Evolutionary conservation across 805 yeast genomes (phyloP).

Genomic region (Helenozyma rhizophorensis): DNA sequence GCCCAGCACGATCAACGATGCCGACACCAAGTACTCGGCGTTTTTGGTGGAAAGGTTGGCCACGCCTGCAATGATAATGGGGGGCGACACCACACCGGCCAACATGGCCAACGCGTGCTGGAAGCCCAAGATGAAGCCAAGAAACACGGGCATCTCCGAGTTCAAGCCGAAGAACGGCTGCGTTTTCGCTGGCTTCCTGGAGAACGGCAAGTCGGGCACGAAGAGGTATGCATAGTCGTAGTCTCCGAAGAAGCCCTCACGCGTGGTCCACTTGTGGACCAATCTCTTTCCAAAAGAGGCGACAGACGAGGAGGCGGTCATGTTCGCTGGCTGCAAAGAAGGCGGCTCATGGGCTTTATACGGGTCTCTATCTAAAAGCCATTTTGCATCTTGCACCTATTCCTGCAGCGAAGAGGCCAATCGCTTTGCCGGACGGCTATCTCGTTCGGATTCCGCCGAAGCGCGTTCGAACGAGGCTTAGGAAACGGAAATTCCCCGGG

Average conservation of each 20-base stretch:
- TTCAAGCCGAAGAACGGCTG: constrained; percentile 84
- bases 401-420: no score
- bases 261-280: constrained; percentile 56
- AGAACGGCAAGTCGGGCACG: constrained; percentile 75
- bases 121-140: constrained; percentile 75
- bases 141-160: constrained; percentile 73
- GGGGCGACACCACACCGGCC: constrained; percentile 87
- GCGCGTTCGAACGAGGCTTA: no score
- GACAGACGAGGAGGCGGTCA: no score
- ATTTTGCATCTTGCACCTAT: no score
- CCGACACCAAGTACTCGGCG: constrained; percentile 34
- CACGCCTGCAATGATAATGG: constrained; percentile 60
- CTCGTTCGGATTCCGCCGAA: no score
- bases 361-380: no score
- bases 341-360: no score
- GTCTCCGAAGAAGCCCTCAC: constrained; percentile 81
- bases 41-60: constrained; percentile 52
- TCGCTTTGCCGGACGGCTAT: no score
- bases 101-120: constrained; percentile 89
- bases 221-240: constrained; percentile 78
- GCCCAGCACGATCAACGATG: constrained; percentile 37
- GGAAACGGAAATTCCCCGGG: no score
- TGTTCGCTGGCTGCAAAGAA: no score
- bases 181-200: constrained; percentile 39
- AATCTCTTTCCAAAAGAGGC: constrained; percentile 15